Evolutionary conservation across 352 stramenopile genomes (phyloP), one percentile per base, ranked within the genome.

Genomic region (Pythium rishiriense): DNA sequence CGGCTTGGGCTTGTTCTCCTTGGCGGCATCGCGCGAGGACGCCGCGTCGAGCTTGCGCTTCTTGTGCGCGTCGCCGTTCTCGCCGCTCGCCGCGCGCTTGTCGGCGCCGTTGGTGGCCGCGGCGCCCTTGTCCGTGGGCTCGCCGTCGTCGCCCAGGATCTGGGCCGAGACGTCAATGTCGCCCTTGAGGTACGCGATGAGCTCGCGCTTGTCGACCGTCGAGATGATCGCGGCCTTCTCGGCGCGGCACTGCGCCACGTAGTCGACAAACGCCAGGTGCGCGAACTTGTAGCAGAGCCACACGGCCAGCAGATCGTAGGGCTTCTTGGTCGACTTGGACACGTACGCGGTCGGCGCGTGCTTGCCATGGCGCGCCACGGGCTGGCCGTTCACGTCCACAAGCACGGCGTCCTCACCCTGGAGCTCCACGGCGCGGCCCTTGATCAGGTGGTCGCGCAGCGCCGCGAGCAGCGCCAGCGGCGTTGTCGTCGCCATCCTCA

Each of bases 171-270:
- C 73, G 43, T 96, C 87, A 31, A 91, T 93, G 64, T 96, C 87
- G 6, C 87, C 87, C 53, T 91, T 91, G 11, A 96, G 49, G 65
- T 85, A 96, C 48, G 87, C 80, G 57, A 96, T 77, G 29, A 96
- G 78, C 58, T 96, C 87, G 48, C 93, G 91, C 74, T 96, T 96
- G 66, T 96, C 87, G 25, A 96, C 84, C 0, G 87, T 90, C 17
- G 87, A 94, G 12, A 96, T 78, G 75, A 92, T 91, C 25, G 74
- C 81, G 5, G 83, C 85, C 64, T 92, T 91, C 24, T 90, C 83
- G 7, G 78, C 63, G 26, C 87, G 80, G 54, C 85, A 94, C 66
- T 92, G 88, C n/a, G 85, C 79, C 29, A 96, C 83, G 49, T 96
- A 96, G 62, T 94, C 87, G 41, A 83, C 82, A 58, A 96, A 96